These are phyloP conservation scores for Croton laevigatus DNA, from an alignment of 441 rosid species.

Conservation along the genomic window DNA sequence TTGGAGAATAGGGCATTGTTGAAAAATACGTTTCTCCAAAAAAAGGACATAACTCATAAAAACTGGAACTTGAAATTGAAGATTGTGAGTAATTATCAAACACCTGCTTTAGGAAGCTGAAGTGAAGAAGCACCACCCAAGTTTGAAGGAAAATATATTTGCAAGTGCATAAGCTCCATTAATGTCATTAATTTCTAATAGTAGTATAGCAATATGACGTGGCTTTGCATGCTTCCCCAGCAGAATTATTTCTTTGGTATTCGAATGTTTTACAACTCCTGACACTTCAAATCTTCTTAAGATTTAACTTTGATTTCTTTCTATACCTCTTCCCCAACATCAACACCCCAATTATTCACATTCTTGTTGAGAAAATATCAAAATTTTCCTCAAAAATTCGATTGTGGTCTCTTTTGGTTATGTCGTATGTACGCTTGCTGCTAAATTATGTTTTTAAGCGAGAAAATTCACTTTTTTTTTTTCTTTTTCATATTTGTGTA, in stretches of 20 bases:
- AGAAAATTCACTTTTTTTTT: too few relatives aligned
- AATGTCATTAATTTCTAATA: constrained; percentile 9
- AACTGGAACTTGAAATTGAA: constrained; percentile 3
- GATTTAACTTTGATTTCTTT: constrained; percentile 4
- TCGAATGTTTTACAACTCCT: constrained; percentile 13
- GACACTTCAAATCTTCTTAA: constrained; percentile 6
- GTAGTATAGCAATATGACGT: constrained; percentile 5
- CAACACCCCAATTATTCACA: not conserved
- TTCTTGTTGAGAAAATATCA: not conserved
- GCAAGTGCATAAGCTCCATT: not conserved
- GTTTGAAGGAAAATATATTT: constrained; percentile 1
- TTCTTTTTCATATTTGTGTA: too few relatives aligned
- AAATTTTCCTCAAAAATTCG: too few relatives aligned
- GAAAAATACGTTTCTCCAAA: not conserved
- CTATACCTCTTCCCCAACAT: not conserved
- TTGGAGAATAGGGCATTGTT: not conserved
- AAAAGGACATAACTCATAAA: not conserved
- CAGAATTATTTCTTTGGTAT: constrained; percentile 12
- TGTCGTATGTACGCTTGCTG: too few relatives aligned
- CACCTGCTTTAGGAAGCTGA: not conserved
- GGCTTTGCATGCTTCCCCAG: constrained; percentile 13
- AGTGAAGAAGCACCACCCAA: not conserved
- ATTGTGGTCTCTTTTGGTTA: too few relatives aligned
- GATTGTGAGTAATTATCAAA: not conserved
- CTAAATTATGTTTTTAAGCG: too few relatives aligned